These are phyloP conservation scores for Nakazawaea wickerhamii DNA, from an alignment of 805 yeast species.

Conservation along the genomic window DNA sequence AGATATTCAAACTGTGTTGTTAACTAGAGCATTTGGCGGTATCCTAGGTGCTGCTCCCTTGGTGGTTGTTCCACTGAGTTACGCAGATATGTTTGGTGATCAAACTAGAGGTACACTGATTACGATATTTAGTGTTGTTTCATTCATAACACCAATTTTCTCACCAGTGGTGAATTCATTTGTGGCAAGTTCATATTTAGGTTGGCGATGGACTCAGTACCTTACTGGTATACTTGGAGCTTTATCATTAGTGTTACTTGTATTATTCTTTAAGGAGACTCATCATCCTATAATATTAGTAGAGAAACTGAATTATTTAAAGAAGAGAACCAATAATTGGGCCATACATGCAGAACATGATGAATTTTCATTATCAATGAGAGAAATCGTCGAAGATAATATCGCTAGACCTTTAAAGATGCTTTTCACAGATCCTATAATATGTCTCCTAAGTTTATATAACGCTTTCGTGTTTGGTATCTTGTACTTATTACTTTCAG, in stretches of 20 bases:
- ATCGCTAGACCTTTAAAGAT: constrained; percentile 63
- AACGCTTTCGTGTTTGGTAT: constrained; percentile 79
- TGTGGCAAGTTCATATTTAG: constrained; percentile 52
- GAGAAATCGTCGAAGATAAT: constrained; percentile 58
- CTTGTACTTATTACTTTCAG: constrained; percentile 65
- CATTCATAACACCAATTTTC: constrained; percentile 73
- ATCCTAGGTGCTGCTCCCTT: constrained; percentile 80
- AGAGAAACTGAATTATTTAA: constrained; percentile 55
- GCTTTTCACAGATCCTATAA: constrained; percentile 67
- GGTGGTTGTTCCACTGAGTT: constrained; percentile 81
- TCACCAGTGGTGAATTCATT: constrained; percentile 80
- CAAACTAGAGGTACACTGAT: constrained; percentile 70
- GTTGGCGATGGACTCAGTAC: constrained; percentile 84
- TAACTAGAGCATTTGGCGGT: constrained; percentile 78
- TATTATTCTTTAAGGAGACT: constrained; percentile 56
- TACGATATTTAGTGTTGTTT: constrained; percentile 63
- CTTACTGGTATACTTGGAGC: constrained; percentile 59
- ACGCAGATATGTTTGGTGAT: constrained; percentile 75
- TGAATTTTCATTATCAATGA: constrained; percentile 46
- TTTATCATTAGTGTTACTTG: constrained; percentile 31
- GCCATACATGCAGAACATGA: constrained; percentile 77
- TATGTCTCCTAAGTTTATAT: constrained; percentile 63
- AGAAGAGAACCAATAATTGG: constrained; percentile 75
- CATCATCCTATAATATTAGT: constrained; percentile 66
- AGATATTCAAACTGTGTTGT: constrained; percentile 69